phyloP scores from a whole-genome alignment of 1,139 yeast species.

The Debaryomyces fabryi region DNA sequence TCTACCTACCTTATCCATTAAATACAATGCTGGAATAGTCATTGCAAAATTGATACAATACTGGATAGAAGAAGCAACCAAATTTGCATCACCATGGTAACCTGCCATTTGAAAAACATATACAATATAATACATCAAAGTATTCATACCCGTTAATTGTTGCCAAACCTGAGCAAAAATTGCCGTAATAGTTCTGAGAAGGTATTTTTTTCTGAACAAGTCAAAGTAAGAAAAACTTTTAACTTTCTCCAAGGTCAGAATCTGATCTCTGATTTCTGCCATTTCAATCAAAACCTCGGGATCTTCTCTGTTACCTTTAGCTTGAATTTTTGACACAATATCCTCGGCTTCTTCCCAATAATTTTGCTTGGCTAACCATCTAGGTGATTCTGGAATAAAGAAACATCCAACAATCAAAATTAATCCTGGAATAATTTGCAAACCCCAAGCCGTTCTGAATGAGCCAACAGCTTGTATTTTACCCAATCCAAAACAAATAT shows the following conservation, averaged over 20 bases:
- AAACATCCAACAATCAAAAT: slow-evolving; percentile 46
- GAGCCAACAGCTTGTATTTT: slow-evolving; percentile 40
- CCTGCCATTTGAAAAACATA: slow-evolving; percentile 41
- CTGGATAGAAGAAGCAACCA: slow-evolving; percentile 36
- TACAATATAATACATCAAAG: slow-evolving; percentile 41
- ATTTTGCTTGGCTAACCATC: slow-evolving; percentile 42
- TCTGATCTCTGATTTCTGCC: slow-evolving; percentile 36
- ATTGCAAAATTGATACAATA: slow-evolving; percentile 41
- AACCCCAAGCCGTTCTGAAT: slow-evolving; percentile 56
- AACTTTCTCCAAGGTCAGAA: slow-evolving; percentile 27
- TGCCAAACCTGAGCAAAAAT: slow-evolving; percentile 39
- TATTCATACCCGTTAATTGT: slow-evolving; percentile 43
- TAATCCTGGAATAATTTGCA: slow-evolving; percentile 57
- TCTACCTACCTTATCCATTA: slow-evolving; percentile 58
- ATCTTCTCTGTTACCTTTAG: slow-evolving; percentile 33
- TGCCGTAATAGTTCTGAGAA: slow-evolving; percentile 32
- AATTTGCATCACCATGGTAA: slow-evolving; percentile 27
- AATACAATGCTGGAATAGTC: slow-evolving; percentile 48
- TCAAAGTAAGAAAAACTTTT: slow-evolving; percentile 31
- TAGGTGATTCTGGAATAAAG: slow-evolving; percentile 40
- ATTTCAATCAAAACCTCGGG: slow-evolving; percentile 37
- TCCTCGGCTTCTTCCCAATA: slow-evolving; percentile 37
- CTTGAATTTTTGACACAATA: slow-evolving; percentile 34
- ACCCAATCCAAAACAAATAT: slow-evolving; percentile 39
- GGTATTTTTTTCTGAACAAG: slow-evolving; percentile 33